These are phyloP conservation scores for Bryoerythrophyllum caledonicum DNA, from an alignment of 225 moss, liverwort and hornwort genomes.

Conservation along the genomic window DNA sequence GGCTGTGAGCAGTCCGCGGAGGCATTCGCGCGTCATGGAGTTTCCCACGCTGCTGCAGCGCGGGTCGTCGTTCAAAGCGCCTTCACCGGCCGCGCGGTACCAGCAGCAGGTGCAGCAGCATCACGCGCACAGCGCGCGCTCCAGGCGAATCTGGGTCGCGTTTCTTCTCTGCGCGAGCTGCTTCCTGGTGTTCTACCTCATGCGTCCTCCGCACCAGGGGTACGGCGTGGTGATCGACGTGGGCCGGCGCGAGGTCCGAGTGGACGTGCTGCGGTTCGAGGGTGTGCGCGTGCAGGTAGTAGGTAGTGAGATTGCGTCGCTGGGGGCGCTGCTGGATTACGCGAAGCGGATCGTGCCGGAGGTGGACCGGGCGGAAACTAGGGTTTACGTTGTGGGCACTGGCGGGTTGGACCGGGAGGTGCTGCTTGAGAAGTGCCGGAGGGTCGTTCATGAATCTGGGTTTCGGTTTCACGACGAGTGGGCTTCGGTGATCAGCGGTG, in stretches of 20 bases:
- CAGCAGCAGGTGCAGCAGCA: constrained; percentile 4
- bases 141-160: constrained; percentile 14
- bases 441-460: constrained; percentile 5
- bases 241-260: constrained; percentile 25
- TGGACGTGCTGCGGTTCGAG: constrained; percentile 31
- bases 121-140: no score
- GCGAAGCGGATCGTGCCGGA: constrained; percentile 29
- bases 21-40: constrained; percentile 42
- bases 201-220: neutral
- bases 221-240: constrained; percentile 44
- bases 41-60: constrained; percentile 36
- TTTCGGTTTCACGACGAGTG: constrained; percentile 47
- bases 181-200: constrained; percentile 17
- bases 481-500: constrained; percentile 45
- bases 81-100: neutral
- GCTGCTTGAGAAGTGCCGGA: constrained; percentile 36
- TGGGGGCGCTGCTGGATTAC: constrained; percentile 27
- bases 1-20: neutral
- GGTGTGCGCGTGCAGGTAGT: constrained; percentile 16
- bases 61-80: constrained; percentile 21
- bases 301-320: constrained; percentile 2
- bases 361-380: constrained; percentile 18
- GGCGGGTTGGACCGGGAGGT: constrained; percentile 29
- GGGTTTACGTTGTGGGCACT: constrained; percentile 35
- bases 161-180: constrained; percentile 11